Conservation (phyloP, 2,329 filamentous ascomycete species). For the Botryosphaeria dothidea region DNA sequence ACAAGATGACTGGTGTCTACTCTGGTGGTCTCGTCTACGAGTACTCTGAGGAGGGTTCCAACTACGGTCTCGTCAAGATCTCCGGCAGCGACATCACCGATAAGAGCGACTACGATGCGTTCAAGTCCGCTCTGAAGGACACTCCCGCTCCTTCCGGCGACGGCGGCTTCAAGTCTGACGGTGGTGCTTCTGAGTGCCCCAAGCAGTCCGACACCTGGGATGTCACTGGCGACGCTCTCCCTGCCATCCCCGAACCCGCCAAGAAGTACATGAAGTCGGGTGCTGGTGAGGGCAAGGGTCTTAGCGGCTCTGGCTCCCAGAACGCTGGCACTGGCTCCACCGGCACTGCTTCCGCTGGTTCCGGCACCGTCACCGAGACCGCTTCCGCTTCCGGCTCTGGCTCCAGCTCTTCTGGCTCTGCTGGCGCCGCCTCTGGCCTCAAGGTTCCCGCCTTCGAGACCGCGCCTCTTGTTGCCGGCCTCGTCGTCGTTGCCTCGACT, state of each 20-base stretch:
- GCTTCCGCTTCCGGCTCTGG: slow-evolving; percentile 29
- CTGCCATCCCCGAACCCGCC: slow-evolving; percentile 58
- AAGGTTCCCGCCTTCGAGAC: slow-evolving; percentile 48
- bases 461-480: slow-evolving; percentile 53
- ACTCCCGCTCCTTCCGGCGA: slow-evolving; percentile 56
- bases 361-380: slow-evolving; percentile 47
- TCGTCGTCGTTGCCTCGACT: slow-evolving; percentile 54
- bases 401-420: slow-evolving; percentile 30
- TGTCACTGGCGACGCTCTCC: slow-evolving; percentile 52
- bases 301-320: slow-evolving; percentile 56
- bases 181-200: slow-evolving; percentile 57
- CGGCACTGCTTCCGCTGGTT: slow-evolving; percentile 52
- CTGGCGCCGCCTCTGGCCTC: slow-evolving; percentile 48
- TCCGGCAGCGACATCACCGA: slow-evolving; percentile 56
- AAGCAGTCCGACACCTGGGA: slow-evolving; percentile 57
- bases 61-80: slow-evolving; percentile 78
- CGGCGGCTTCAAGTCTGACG: slow-evolving; percentile 60
- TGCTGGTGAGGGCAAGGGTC: slow-evolving; percentile 59
- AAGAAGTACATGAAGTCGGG: slow-evolving; percentile 59
- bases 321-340: slow-evolving; percentile 48
- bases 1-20: slow-evolving; percentile 84
- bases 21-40: slow-evolving; percentile 96
- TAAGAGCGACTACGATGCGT: slow-evolving; percentile 62
- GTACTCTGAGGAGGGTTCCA: slow-evolving; percentile 67
- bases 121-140: slow-evolving; percentile 53